Conservation (phyloP, 1,284 basidiomycete genomes). For the Golubevia pallescens region DNA sequence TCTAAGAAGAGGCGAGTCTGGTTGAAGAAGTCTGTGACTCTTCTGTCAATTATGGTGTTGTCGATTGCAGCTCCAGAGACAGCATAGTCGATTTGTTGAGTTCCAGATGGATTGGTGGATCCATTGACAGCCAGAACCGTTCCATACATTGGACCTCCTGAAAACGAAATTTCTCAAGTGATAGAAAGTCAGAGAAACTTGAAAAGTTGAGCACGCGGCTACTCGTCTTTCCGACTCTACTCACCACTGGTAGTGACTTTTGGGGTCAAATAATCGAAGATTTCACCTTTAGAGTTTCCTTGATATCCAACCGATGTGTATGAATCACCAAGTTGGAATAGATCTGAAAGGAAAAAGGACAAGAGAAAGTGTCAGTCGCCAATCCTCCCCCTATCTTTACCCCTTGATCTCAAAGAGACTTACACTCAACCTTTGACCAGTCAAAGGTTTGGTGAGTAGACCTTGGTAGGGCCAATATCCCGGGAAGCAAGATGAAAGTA, state of each 20-base stretch:
- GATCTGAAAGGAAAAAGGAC: too few relatives aligned
- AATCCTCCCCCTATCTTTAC: too few relatives aligned
- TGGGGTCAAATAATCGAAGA: background rate
- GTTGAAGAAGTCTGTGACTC: background rate
- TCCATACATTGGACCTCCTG: background rate
- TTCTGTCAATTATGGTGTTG: background rate
- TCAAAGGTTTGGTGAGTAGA: too few relatives aligned
- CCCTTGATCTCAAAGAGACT: too few relatives aligned
- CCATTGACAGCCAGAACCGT: background rate
- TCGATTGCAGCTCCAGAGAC: background rate
- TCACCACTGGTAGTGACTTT: background rate
- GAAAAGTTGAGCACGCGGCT: background rate
- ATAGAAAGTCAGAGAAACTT: background rate
- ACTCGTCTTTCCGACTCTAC: background rate
- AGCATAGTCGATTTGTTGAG: background rate
- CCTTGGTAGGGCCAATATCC: too few relatives aligned
- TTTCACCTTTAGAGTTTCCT: too few relatives aligned
- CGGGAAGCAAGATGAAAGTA: too few relatives aligned
- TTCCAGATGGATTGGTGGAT: background rate
- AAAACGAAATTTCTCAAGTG: background rate
- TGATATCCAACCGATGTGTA: too few relatives aligned
- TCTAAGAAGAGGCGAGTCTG: constrained; percentile 71
- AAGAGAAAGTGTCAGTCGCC: too few relatives aligned
- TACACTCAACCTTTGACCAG: too few relatives aligned
- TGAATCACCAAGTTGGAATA: too few relatives aligned